Percentiles rank a stretch among this genome's conserved stretches.
These are phyloP conservation scores for Aspergillus pseudotamarii DNA, from an alignment of 2,329 filamentous ascomycete genomes.

Conservation along the genomic window DNA sequence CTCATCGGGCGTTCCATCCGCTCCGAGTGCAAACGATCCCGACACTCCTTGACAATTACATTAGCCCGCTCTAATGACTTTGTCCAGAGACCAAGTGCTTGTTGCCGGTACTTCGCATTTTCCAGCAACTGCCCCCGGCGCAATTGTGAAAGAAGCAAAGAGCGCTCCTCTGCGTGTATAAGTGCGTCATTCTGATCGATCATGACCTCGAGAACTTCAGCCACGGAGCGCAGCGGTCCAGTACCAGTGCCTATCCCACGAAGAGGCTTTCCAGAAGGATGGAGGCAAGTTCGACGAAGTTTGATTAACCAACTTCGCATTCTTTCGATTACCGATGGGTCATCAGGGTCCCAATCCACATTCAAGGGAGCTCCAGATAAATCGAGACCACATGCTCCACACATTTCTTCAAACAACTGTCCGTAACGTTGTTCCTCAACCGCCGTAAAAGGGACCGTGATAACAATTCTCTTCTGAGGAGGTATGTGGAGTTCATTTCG, in stretches of 20 bases:
- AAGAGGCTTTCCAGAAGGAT: conserved; percentile 72
- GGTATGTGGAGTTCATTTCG: conserved; percentile 79
- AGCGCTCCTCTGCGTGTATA: conserved; percentile 70
- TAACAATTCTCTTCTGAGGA: conserved; percentile 79
- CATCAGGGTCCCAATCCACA: conserved; percentile 67
- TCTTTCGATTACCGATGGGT: conserved; percentile 59
- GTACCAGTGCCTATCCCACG: conserved; percentile 64
- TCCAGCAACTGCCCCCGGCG: conserved; percentile 77
- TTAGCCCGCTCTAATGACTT: conserved; percentile 55
- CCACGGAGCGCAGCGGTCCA: conserved; percentile 75
- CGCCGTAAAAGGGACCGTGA: conserved; percentile 86
- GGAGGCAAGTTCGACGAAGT: conserved; percentile 79
- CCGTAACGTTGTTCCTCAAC: conserved; percentile 90
- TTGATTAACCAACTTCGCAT: conserved; percentile 81
- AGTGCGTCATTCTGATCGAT: conserved; percentile 76
- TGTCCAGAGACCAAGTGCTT: conserved; percentile 73
- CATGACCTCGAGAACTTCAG: conserved; percentile 88
- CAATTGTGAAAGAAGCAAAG: conserved; percentile 65
- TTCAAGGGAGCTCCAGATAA: conserved; percentile 63
- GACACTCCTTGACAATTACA: conserved; percentile 61
- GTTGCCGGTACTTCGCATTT: conserved; percentile 67
- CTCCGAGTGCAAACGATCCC: conserved; percentile 62
- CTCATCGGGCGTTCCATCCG: conserved; percentile 29
- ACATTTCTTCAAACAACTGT: conserved; percentile 75
- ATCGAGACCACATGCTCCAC: conserved; percentile 67